These are phyloP conservation scores for Cryptococcus depauperatus DNA, from an alignment of 1,284 basidiomycete species.

Conservation along the genomic window DNA sequence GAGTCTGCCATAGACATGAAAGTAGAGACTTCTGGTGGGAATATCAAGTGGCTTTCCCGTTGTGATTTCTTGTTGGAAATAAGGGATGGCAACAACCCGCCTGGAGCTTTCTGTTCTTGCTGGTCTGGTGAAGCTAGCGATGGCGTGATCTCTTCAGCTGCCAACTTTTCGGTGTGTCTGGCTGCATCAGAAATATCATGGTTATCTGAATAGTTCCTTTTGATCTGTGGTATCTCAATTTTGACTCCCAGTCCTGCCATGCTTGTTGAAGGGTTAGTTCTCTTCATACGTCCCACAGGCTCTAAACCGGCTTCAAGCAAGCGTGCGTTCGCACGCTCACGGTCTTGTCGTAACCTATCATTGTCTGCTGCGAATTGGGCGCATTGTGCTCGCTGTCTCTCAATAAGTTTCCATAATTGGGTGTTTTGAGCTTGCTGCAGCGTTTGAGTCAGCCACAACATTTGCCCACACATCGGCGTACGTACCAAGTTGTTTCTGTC, in stretches of 20 bases:
- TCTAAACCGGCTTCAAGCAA: conserved; percentile 31
- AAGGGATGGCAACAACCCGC: conserved; percentile 30
- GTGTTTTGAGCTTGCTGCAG: conserved; percentile 62
- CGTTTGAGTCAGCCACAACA: conserved; percentile 2
- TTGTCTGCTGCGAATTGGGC: conserved; percentile 35
- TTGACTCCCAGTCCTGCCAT: conserved; percentile 26
- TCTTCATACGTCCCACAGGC: conserved; percentile 19
- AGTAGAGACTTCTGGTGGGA: conserved; percentile 39
- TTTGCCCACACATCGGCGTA: background rate
- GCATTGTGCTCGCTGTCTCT: conserved; percentile 56
- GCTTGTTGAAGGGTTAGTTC: conserved; percentile 30
- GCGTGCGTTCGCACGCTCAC: conserved; percentile 51
- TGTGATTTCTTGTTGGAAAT: conserved; percentile 28
- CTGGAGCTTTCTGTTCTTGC: conserved; percentile 9
- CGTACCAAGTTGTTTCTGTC: conserved; percentile 63
- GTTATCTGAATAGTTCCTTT: conserved; percentile 33
- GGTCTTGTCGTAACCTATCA: conserved; percentile 68
- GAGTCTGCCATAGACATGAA: conserved; percentile 37
- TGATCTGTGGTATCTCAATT: conserved; percentile 17
- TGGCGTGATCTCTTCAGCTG: background rate
- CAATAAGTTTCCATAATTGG: conserved; percentile 85
- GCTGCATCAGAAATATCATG: conserved; percentile 15
- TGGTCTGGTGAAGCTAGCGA: background rate
- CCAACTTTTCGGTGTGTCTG: background rate
- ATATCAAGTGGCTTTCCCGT: conserved; percentile 35